phyloP scores from a whole-genome alignment of 2,329 filamentous ascomycete species.

The Aspergillus brunneoviolaceus region DNA sequence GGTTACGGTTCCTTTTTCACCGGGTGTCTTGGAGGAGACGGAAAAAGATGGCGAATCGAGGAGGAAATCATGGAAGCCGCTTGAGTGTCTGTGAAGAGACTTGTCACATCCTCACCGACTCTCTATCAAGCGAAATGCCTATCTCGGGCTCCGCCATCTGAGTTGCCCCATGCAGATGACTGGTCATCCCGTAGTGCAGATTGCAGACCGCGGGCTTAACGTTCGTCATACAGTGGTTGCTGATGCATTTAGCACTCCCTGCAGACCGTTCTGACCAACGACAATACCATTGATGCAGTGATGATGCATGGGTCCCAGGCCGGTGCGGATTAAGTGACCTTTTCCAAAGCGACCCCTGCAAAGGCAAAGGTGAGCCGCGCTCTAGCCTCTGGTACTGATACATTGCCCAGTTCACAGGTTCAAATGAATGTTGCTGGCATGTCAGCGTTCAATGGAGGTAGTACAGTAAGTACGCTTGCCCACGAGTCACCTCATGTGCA shows the following conservation, averaged over 20 bases:
- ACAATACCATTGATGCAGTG: background rate
- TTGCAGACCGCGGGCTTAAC: conserved; percentile 3
- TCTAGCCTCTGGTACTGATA: background rate
- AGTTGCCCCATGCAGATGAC: conserved; percentile 6
- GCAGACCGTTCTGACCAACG: conserved; percentile 1
- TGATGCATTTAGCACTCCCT: background rate
- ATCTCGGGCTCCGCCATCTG: background rate
- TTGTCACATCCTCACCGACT: conserved; percentile 10
- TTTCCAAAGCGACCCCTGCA: background rate
- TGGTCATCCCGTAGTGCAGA: conserved; percentile 1
- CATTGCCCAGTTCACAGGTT: background rate
- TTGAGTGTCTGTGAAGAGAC: background rate
- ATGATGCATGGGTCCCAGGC: background rate
- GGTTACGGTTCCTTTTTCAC: background rate
- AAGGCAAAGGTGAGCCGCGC: background rate
- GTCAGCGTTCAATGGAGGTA: background rate
- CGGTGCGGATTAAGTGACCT: background rate
- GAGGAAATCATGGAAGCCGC: background rate
- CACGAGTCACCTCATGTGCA: background rate
- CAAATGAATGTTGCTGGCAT: background rate
- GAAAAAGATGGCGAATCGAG: background rate
- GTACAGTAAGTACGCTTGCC: background rate
- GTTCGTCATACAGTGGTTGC: conserved; percentile 5
- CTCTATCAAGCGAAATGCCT: background rate
- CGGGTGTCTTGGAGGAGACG: background rate